Evolutionary conservation across 164 flowering plant species (phyloP), one percentile per base, ranked within the genome.

Genomic region (Kingdonia uniflora): DNA sequence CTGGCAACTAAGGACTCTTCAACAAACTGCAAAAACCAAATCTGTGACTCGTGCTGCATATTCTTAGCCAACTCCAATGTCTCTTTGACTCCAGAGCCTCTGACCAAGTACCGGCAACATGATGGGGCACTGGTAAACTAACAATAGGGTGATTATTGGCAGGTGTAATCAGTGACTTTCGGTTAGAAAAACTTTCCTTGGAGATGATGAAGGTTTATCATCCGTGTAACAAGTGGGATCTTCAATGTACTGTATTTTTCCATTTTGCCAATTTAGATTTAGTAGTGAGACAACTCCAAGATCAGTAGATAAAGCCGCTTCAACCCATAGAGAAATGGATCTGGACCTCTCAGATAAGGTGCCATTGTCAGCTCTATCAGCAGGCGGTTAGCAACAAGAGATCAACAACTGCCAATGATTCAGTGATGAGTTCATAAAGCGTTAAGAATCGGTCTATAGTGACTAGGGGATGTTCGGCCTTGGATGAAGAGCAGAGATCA

Each of bases 241-340:
- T 42, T 62, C 63, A 26, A 52, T 35, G 16, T 39, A 48, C 21
- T 43, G 57, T 16, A 57, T 7, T 49, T 33, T 50, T 11, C 57
- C 61, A 3, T 52, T 59, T 35, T 55, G 76, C 45, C 13, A 57
- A 14, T 69, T 68, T n/a, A n/a, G n/a, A n/a, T n/a, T n/a, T 17
- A 87, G 45, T 37, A 87, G 82, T 19, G 90, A 76, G 51, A 81
- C 80, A 24, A 82, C 71, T 47, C 75, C 82, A 40, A 92, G 85
- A 65, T 92, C 85, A 39, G 91, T 87, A 21, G 91, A 80, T 58
- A 92, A 68, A 29, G 95, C 98, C 35, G 94, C 94, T 69, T 87
- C 96, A 46, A 91, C 85, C 96, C 95, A 92, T 0, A 81, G 68
- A 51, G 80, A 62, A 52, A 61, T 24, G 14, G 78, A 72, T 62